Evolutionary conservation across 2,329 filamentous ascomycete species (phyloP).

Genomic region (Akanthomyces uredinophilus): DNA sequence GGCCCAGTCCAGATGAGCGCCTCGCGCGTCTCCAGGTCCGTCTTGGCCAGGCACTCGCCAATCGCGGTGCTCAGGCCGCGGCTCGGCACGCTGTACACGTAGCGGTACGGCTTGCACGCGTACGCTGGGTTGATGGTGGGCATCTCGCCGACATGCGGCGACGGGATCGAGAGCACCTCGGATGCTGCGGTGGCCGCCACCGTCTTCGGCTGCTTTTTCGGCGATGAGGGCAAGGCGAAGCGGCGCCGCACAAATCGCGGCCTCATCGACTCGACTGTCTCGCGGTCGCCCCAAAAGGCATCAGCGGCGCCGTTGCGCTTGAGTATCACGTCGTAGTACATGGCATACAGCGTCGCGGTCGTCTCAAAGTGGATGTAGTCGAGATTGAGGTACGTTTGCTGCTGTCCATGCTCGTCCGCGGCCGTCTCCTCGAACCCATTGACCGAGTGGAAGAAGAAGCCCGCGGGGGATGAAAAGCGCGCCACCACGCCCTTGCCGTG

Average conservation of each 20-base stretch:
- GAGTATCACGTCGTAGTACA: constrained; percentile 61
- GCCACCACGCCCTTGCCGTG: constrained; percentile 55
- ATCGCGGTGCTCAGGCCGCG: constrained; percentile 50
- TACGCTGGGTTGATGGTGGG: constrained; percentile 56
- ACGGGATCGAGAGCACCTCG: constrained; percentile 24
- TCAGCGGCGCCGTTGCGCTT: constrained; percentile 30
- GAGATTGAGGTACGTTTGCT: constrained; percentile 50
- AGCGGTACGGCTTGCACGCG: constrained; percentile 45
- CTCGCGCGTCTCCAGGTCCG: constrained; percentile 45
- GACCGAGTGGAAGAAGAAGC: constrained; percentile 69
- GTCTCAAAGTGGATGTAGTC: constrained; percentile 29
- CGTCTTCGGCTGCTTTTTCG: not conserved
- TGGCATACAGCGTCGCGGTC: constrained; percentile 44
- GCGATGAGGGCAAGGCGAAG: not conserved
- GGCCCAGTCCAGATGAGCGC: constrained; percentile 46
- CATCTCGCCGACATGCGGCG: constrained; percentile 48
- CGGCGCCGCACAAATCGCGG: constrained; percentile 2
- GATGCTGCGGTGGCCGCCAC: not conserved
- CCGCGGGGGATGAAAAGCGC: constrained; percentile 54
- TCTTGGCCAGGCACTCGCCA: constrained; percentile 52
- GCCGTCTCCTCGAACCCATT: constrained; percentile 61
- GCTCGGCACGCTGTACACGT: constrained; percentile 49
- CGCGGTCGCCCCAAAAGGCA: constrained; percentile 26
- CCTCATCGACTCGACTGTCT: constrained; percentile 16
- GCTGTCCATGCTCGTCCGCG: constrained; percentile 54